These are phyloP conservation scores for Paraconiothyrium sp. DNA, from an alignment of 2,329 filamentous ascomycete genomes.

Conservation along the genomic window DNA sequence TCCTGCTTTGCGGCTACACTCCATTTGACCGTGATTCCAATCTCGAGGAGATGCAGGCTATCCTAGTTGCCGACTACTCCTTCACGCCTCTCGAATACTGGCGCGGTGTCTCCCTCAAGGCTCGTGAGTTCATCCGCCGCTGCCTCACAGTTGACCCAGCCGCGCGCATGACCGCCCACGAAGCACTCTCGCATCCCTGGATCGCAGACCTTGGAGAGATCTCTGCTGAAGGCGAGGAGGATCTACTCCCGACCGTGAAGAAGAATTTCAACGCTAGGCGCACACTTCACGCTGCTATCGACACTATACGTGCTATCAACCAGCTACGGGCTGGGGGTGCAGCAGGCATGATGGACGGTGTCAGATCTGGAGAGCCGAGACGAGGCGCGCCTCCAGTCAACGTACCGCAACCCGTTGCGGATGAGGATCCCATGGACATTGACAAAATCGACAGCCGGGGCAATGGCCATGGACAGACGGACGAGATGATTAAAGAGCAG, in stretches of 20 bases:
- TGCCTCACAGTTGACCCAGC: conserved; percentile 92
- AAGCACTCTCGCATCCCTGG: conserved; percentile 72
- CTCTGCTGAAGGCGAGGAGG: conserved; percentile 53
- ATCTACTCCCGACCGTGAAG: conserved; percentile 72
- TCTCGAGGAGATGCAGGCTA: conserved; percentile 99
- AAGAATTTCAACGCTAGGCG: conserved; percentile 75
- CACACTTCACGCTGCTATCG: conserved; percentile 73
- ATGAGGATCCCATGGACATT: conserved; percentile 60
- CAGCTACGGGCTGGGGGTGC: conserved; percentile 69
- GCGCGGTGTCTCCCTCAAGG: conserved; percentile 84
- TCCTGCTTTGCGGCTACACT: conserved; percentile 96
- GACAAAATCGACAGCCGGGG: conserved; percentile 69
- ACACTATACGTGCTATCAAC: conserved; percentile 74
- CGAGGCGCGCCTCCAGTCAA: conserved; percentile 44
- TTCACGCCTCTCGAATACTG: conserved; percentile 97
- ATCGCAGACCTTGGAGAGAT: conserved; percentile 65
- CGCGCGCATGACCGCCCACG: conserved; percentile 90
- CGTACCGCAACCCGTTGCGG: conserved; percentile 47
- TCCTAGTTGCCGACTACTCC: conserved; percentile 93
- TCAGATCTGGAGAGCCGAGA: conserved; percentile 64
- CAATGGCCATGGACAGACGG: conserved; percentile 69
- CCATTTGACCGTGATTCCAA: conserved; percentile 98
- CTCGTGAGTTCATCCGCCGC: conserved; percentile 89
- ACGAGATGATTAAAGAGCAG: conserved; percentile 69
- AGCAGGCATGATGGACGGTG: conserved; percentile 69